Conservation (phyloP, 2,329 filamentous ascomycete species). For the Aspergillus uvarum region DNA sequence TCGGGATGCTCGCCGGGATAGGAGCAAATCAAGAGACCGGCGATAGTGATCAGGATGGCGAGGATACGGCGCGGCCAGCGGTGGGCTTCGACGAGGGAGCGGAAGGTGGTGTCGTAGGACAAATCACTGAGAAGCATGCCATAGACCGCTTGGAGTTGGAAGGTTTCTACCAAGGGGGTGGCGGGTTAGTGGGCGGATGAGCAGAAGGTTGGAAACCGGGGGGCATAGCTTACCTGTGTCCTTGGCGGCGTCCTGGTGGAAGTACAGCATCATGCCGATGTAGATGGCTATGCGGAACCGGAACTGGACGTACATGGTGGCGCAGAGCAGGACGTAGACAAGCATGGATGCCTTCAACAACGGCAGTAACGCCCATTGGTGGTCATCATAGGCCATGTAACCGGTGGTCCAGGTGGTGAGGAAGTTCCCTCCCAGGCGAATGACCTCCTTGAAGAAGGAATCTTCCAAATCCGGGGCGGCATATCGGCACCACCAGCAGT, state of each 20-base stretch:
- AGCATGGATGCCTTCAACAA: conserved; percentile 53
- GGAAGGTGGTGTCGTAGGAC: conserved; percentile 48
- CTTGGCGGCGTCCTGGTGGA: conserved; percentile 47
- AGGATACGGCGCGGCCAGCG: conserved; percentile 42
- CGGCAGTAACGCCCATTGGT: conserved; percentile 56
- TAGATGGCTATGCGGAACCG: conserved; percentile 50
- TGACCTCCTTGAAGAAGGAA: conserved; percentile 47
- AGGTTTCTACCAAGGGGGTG: conserved; percentile 46
- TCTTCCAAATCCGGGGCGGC: conserved; percentile 48
- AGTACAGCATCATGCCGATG: conserved; percentile 50
- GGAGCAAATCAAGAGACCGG: conserved; percentile 50
- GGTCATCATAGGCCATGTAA: conserved; percentile 54
- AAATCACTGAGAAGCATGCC: conserved; percentile 55
- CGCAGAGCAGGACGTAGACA: conserved; percentile 51
- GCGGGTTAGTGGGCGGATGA: not conserved
- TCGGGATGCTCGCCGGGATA: conserved; percentile 54
- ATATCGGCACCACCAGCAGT: conserved; percentile 54
- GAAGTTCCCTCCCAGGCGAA: conserved; percentile 47
- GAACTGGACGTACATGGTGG: conserved; percentile 47
- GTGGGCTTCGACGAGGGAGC: conserved; percentile 46
- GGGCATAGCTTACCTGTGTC: conserved; percentile 44
- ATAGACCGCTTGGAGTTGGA: conserved; percentile 53
- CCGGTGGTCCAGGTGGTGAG: conserved; percentile 52
- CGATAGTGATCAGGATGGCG: conserved; percentile 39
- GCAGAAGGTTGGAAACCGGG: not conserved